Conservation (phyloP, 441 rosid genomes). For the Kokia cookei region DNA sequence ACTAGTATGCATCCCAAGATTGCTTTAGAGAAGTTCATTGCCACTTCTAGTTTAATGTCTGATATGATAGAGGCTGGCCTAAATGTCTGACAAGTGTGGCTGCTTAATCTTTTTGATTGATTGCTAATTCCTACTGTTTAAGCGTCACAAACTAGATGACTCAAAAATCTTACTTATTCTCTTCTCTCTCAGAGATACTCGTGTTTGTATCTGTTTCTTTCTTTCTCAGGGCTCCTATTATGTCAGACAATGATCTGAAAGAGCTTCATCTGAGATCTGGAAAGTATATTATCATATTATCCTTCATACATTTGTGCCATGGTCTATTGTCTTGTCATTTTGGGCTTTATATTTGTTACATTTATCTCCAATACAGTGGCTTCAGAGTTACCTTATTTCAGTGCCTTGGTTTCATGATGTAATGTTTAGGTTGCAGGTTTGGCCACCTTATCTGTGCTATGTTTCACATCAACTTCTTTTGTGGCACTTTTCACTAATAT, state of each 20-base stretch:
- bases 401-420: not conserved
- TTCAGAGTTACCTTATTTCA: not conserved
- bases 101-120: not conserved
- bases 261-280: constrained; percentile 56
- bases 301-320: not conserved
- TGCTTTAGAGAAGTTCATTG: not conserved
- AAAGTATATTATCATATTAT: constrained; percentile 34
- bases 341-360: not conserved
- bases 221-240: constrained; percentile 37
- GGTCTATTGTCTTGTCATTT: not conserved
- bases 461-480: constrained; percentile 53
- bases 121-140: not conserved
- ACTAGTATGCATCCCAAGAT: not conserved
- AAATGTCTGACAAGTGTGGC: not conserved
- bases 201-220: not conserved
- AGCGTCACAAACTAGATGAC: not conserved
- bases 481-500: constrained; percentile 47
- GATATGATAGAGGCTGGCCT: not conserved
- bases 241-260: constrained; percentile 60
- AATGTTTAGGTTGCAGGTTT: constrained; percentile 50
- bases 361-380: not conserved
- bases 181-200: not conserved
- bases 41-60: not conserved
- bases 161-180: not conserved
- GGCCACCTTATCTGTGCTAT: constrained; percentile 48